These are phyloP conservation scores for Penicillium nordicum DNA, from an alignment of 2,329 filamentous ascomycete species.

Conservation along the genomic window DNA sequence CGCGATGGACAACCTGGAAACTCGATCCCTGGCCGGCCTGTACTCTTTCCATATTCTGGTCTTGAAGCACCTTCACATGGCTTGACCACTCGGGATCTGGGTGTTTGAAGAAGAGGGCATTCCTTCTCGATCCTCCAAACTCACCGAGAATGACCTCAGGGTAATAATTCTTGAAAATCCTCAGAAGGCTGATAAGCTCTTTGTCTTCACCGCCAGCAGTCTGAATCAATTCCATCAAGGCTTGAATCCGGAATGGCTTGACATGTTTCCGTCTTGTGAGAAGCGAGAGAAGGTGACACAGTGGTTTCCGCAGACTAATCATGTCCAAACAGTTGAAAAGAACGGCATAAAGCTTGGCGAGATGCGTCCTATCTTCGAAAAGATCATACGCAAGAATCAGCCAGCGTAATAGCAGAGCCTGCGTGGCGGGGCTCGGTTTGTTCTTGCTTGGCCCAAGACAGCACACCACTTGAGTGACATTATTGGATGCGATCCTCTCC, in stretches of 20 bases:
- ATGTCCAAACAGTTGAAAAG: constrained; percentile 81
- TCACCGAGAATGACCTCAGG: constrained; percentile 81
- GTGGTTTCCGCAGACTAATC: constrained; percentile 64
- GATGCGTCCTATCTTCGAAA: constrained; percentile 59
- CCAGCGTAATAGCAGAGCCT: constrained; percentile 72
- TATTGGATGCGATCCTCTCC: constrained; percentile 57
- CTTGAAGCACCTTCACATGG: constrained; percentile 65
- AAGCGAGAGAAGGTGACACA: constrained; percentile 75
- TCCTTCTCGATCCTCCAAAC: constrained; percentile 45
- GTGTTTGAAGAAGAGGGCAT: constrained; percentile 51
- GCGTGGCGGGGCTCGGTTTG: constrained; percentile 69
- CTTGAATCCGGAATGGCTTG: constrained; percentile 76
- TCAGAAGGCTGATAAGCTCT: constrained; percentile 67
- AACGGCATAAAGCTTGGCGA: constrained; percentile 70
- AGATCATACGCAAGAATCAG: constrained; percentile 71
- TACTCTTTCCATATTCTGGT: constrained; percentile 47
- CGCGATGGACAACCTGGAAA: constrained; percentile 63
- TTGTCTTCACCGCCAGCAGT: constrained; percentile 64
- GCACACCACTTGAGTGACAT: constrained; percentile 65
- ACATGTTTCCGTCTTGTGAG: constrained; percentile 80
- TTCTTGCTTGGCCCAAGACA: constrained; percentile 72
- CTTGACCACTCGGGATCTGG: constrained; percentile 73
- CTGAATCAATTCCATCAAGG: constrained; percentile 55
- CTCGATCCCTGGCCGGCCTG: constrained; percentile 47
- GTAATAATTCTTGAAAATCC: constrained; percentile 88